Conservation (phyloP, 2,329 filamentous ascomycete genomes). For the Coniella vitis region DNA sequence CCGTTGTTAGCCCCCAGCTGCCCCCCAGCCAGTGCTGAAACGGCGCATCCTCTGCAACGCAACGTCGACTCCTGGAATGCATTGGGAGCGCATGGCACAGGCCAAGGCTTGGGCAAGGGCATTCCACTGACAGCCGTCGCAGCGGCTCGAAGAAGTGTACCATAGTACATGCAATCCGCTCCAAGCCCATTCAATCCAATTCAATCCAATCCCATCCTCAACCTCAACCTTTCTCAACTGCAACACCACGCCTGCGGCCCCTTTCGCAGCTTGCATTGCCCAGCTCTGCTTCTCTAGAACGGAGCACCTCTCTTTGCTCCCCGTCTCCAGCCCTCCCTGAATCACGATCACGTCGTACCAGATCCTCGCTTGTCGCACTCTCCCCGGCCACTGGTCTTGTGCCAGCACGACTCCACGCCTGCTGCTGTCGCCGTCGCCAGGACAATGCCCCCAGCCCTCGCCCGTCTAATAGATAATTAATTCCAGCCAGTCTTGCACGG, state of each 20-base stretch:
- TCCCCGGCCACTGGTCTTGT: neutral
- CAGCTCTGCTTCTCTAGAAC: neutral
- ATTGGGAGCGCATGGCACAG: neutral
- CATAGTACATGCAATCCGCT: too few relatives aligned
- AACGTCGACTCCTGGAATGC: neutral
- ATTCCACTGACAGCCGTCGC: constrained; percentile 1
- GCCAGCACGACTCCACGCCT: neutral
- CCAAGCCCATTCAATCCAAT: too few relatives aligned
- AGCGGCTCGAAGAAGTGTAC: neutral
- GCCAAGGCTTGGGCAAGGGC: neutral
- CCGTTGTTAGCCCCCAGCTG: too few relatives aligned
- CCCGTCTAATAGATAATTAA: constrained; percentile 7
- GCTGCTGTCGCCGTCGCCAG: neutral
- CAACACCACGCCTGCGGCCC: neutral
- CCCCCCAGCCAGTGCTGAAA: constrained; percentile 1
- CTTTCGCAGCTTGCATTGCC: too few relatives aligned
- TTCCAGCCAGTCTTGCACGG: constrained; percentile 7
- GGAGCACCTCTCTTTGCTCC: neutral
- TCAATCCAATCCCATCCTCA: neutral
- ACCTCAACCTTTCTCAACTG: neutral
- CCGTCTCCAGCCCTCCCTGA: neutral
- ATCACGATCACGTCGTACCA: constrained; percentile 14
- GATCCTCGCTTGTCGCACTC: neutral
- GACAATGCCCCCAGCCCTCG: constrained; percentile 9
- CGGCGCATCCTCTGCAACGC: constrained; percentile 1